Evolutionary conservation across 352 stramenopile genomes (phyloP), one percentile per base, ranked within the genome.

Genomic region (Saprolegnia diclina): DNA sequence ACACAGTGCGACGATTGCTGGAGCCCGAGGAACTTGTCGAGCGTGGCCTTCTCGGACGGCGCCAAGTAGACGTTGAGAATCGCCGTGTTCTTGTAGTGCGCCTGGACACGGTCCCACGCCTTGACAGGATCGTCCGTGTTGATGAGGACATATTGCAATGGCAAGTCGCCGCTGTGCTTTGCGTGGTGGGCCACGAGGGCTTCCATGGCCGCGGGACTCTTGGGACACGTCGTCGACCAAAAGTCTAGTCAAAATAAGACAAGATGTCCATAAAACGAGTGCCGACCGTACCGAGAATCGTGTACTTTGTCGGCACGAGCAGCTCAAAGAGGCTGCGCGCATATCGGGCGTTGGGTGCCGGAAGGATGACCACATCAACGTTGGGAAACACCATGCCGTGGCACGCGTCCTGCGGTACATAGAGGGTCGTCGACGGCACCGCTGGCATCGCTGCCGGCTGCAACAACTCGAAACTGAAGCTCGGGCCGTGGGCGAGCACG

Each of bases 111-210:
- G 26, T 42, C 32, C 61, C 61, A 67, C 21, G 21, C 61, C 48
- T 29, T 67, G 16, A 40, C 1, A 16, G 45, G 21, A n/a, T 67
- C 45, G 61, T 67, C 61, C 26, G 45, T 57, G 32, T 67, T 67
- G 61, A 67, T 57, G 24, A 67, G 32, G 40, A 67, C 61, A n/a
- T 67, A 56, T 56, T 67, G 61, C 18, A 67, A 16, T 29, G 14
- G 32, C 16, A 32, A 19, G 40, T 56, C 5, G 29, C 56, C 45
- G 18, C 6, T 37, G n/a, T 22, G 13, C n/a, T n/a, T 9, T 3
- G n/a, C 16, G 14, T 67, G 24, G 26, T 67, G 61, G 1, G 29
- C 18, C 4, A 67, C 13, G 11, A 67, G 61, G 9, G 37, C 40
- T 11, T 18, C 44, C 18, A 67, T 67, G 14, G 61, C 61, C 26